phyloP scores from a whole-genome alignment of 495 filamentous ascomycete species.

The Bryoglossum gracile region DNA sequence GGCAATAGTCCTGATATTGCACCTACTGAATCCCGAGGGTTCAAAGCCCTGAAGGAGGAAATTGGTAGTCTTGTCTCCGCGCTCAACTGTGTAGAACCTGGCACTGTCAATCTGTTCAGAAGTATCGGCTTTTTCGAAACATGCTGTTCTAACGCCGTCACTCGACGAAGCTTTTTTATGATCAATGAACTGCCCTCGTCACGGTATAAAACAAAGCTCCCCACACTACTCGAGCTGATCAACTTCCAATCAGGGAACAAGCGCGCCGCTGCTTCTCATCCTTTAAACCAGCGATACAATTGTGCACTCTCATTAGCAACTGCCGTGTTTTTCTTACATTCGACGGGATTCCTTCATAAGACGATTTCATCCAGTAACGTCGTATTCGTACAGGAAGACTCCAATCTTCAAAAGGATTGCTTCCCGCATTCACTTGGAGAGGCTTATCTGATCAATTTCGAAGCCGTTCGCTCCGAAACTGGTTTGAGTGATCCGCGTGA shows the following conservation, averaged over 20 bases:
- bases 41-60: not conserved
- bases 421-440: not conserved
- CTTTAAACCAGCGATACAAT: not conserved
- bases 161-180: not conserved
- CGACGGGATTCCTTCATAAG: not conserved
- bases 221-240: not conserved
- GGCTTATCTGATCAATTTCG: not conserved
- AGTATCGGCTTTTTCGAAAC: not conserved
- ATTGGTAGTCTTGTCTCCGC: not conserved
- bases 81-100: not conserved
- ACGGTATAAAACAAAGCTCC: not conserved
- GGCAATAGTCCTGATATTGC: not conserved
- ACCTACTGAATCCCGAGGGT: not conserved
- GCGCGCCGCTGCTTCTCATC: not conserved
- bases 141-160: not conserved
- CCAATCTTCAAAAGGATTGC: not conserved
- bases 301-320: not conserved
- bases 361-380: not conserved
- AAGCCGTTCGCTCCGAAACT: not conserved
- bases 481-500: not conserved
- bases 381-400: not conserved
- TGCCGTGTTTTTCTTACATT: not conserved
- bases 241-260: not conserved
- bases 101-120: not conserved
- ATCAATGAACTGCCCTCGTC: not conserved